Base-by-base conservation (phyloP, 345 rosid species). In the Angophora floribunda region DNA sequence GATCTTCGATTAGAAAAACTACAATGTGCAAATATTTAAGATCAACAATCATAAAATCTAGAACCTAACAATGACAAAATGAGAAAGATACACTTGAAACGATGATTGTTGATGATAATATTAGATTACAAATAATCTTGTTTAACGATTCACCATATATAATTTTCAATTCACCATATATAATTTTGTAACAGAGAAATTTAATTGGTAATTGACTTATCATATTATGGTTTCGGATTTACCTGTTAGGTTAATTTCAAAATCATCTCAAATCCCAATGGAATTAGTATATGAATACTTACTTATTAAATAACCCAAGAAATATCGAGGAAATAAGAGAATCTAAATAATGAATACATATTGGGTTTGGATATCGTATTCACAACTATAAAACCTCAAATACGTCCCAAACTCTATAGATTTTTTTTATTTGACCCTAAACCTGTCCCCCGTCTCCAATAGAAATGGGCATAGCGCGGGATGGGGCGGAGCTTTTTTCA, bases 361-460 rank as follows among this genome's bases (percentile, higher is more conserved):
- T 57, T 57, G 22, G 9, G n/a, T 61, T 61, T 9, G 67, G 32
- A 61, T 61, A 14, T 28, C 2, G 15, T 30, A 61, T 11, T 61
- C n/a, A 12, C 52, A 51, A 4, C 11, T 49, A 49, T 9, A 49
- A 49, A 49, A 49, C 51, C 1, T 49, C 59, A 55, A 55, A 55
- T 55, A 55, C 59, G 3, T 57, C 11, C n/a, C 63, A 1, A 5
- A 57, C 63, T 57, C 28, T 4, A 57, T 22, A 6, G 67, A 61
- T 6, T 59, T 61, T 61, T 10, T 26, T 30, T 30, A 12, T 61
- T 61, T 61, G 16, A 61, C 32, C 67, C 67, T 61, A 28, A 61
- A 61, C 5, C 0, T 61, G 0, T 28, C 1, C 7, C 32, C 2
- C 3, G 26, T 1, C 15, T 7, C 67, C 15, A 61, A 11, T 0